Base-by-base conservation (phyloP, 768 basidiomycete species). In the Paxillus rubicundulus region DNA sequence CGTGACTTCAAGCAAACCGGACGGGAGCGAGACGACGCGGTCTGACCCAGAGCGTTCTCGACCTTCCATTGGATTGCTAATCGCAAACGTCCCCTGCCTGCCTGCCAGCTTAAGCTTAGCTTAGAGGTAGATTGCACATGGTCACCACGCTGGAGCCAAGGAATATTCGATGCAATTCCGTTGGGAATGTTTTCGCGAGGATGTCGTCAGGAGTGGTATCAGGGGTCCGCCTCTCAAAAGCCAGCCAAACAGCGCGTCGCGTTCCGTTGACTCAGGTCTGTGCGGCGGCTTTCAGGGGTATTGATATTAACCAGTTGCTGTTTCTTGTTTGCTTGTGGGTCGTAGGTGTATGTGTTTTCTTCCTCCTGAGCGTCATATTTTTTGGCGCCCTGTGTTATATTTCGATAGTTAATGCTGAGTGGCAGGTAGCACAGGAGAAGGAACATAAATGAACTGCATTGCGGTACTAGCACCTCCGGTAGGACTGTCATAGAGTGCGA, bases 221-320 rank as follows among this genome's bases (percentile, higher is more conserved):
- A 24, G 51, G 61, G 61, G 64, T 65, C 59, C 41, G 16, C 32
- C 32, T 37, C 49, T 52, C 46, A 61, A 58, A 45, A 61, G 47
- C 45, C 53, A 72, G 70, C 64, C 74, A 74, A 77, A 75, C 71
- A 76, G 74, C 75, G 76, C 74, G 77, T 78, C 76, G 77, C 76
- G 73, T 75, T 55, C 50, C 53, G 60, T 67, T 51, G 49, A 55
- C 41, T 46, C 49, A 41, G 20, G 43, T 47, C 56, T 30, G 33
- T 30, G 37, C 17, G 21, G 38, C 14, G 48, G 18, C 45, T n/a
- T 30, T 47, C 34, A 36, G 30, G 28, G 48, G 36, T 27, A 37
- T 24, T n/a, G n/a, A 36, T 49, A 45, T 43, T 37, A 28, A 17
- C 34, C 24, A 12, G 42, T 46, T 27, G 20, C 32, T 46, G 38